Conservation (phyloP, 1,284 basidiomycete genomes). For the Leccinum holopus region DNA sequence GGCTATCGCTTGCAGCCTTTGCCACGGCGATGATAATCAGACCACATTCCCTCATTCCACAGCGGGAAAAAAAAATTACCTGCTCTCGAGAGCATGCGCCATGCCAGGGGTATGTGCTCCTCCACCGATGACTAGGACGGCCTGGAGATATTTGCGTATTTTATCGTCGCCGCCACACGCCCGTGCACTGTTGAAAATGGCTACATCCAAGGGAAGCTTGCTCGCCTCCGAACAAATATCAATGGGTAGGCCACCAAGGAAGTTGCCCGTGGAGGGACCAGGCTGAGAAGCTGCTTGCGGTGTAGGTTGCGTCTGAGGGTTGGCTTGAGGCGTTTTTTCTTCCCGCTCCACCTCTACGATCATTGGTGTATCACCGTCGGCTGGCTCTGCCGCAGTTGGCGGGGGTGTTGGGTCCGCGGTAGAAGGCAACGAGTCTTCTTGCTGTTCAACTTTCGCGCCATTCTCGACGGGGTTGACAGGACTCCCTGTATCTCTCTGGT, state of each 20-base stretch:
- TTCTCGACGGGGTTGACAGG: constrained; percentile 27
- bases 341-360: constrained; percentile 54
- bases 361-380: constrained; percentile 40
- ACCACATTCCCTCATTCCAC: constrained; percentile 2
- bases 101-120: constrained; percentile 73
- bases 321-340: constrained; percentile 36
- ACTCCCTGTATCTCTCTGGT: constrained; percentile 20
- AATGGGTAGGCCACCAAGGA: constrained; percentile 45
- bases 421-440: constrained; percentile 33
- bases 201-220: constrained; percentile 91
- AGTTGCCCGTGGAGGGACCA: constrained; percentile 25
- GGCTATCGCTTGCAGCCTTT: constrained; percentile 75
- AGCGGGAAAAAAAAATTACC: constrained; percentile 40
- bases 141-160: constrained; percentile 85
- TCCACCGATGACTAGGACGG: constrained; percentile 88
- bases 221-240: constrained; percentile 84
- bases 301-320: constrained; percentile 21
- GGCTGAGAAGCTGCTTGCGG: constrained; percentile 20
- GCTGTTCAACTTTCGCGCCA: constrained; percentile 35
- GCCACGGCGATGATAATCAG: constrained; percentile 10
- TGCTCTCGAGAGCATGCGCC: constrained; percentile 76
- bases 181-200: constrained; percentile 89
- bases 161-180: constrained; percentile 86
- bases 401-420: constrained; percentile 36
- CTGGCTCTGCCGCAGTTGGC: constrained; percentile 24